Percentiles rank a stretch among this genome's conserved stretches.
phyloP scores from a whole-genome alignment of 2,329 filamentous ascomycete species.

The Septoria linicola region DNA sequence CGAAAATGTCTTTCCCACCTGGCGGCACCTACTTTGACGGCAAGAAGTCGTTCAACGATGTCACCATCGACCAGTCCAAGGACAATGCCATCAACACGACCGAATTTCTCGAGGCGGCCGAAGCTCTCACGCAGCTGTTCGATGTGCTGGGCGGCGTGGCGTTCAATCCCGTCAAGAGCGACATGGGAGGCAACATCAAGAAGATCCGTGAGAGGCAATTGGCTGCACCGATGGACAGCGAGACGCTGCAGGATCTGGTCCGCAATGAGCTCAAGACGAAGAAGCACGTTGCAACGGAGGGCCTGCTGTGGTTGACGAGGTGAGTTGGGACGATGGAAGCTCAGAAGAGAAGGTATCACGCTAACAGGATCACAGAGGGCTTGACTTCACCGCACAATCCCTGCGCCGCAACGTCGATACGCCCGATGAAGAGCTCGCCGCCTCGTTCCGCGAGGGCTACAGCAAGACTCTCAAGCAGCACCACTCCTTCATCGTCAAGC shows the following conservation, averaged over 20 bases:
- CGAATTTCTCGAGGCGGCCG: constrained; percentile 87
- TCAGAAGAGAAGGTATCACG: no score
- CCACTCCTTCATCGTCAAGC: constrained; percentile 87
- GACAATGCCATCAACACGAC: constrained; percentile 77
- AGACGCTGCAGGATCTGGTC: constrained; percentile 80
- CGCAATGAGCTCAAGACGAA: constrained; percentile 84
- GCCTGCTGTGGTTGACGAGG: constrained; percentile 87
- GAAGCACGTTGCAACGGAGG: constrained; percentile 85
- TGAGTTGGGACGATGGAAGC: constrained; percentile 48
- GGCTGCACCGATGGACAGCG: constrained; percentile 74
- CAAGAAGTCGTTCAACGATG: constrained; percentile 79
- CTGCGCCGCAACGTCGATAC: constrained; percentile 74
- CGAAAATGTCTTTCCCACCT: constrained; percentile 36
- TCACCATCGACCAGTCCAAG: constrained; percentile 70
- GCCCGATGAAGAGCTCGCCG: constrained; percentile 69
- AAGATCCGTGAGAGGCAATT: constrained; percentile 85
- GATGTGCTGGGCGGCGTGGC: constrained; percentile 66
- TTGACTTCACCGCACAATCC: constrained; percentile 88
- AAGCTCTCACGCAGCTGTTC: constrained; percentile 83
- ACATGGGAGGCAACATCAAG: constrained; percentile 91
- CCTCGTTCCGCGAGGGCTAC: constrained; percentile 86
- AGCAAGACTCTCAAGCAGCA: constrained; percentile 83
- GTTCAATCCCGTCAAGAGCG: constrained; percentile 86
- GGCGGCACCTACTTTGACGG: constrained; percentile 82
- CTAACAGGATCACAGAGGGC: constrained; percentile 74